A percentile compares a stretch with the other conserved stretches of the same genome.
Conservation (phyloP, 2,329 filamentous ascomycete genomes). For the Talaromyces pinophilus region DNA sequence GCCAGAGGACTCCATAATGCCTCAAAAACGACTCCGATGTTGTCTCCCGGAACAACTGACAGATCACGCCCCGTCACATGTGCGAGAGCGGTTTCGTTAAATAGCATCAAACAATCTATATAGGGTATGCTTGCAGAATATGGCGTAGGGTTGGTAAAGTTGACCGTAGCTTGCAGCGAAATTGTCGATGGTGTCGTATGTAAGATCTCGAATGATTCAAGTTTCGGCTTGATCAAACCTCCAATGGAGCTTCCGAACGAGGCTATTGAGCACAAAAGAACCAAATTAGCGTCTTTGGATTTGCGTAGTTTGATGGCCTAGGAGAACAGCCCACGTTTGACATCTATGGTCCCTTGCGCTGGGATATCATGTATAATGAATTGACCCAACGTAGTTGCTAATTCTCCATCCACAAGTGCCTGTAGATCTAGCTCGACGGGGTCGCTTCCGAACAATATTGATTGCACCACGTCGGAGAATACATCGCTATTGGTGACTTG, state of each 20-base stretch:
- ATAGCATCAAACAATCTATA: conserved; percentile 71
- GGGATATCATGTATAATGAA: conserved; percentile 82
- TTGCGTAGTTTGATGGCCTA: conserved; percentile 25
- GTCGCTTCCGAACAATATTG: conserved; percentile 72
- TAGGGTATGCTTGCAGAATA: conserved; percentile 84
- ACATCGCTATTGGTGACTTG: conserved; percentile 77
- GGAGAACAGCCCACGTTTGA: conserved; percentile 79
- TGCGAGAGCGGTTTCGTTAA: conserved; percentile 73
- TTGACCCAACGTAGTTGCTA: conserved; percentile 77
- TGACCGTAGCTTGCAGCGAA: conserved; percentile 69
- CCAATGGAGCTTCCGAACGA: conserved; percentile 56
- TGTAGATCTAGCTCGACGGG: conserved; percentile 71
- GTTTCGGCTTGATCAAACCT: conserved; percentile 59
- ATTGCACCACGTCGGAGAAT: conserved; percentile 78
- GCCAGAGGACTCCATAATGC: conserved; percentile 73
- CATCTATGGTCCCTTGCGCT: conserved; percentile 76
- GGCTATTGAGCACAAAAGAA: conserved; percentile 47
- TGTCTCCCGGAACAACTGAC: conserved; percentile 66
- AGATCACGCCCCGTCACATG: conserved; percentile 69
- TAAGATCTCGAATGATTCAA: conserved; percentile 70
- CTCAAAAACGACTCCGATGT: conserved; percentile 66
- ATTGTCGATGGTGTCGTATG: conserved; percentile 72
- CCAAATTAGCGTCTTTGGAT: conserved; percentile 16
- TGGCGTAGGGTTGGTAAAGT: conserved; percentile 85
- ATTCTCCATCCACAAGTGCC: conserved; percentile 78